A percentile compares a stretch with the other conserved stretches of the same genome.
Evolutionary conservation across 23 red algal genomes (phyloP).

Genomic region (Pyropia yezoensis): DNA sequence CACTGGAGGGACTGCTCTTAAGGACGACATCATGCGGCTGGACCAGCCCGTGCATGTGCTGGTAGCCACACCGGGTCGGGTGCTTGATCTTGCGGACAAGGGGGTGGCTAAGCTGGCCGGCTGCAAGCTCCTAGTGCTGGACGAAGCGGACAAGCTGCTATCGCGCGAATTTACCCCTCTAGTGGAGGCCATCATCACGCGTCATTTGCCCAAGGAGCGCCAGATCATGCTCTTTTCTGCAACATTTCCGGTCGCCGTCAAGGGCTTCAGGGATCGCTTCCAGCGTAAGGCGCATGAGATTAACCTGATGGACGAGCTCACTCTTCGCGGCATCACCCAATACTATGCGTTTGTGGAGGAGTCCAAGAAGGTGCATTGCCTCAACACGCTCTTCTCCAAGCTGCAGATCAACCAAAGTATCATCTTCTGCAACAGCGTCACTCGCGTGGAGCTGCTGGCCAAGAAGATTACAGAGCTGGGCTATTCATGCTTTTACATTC

Average conservation of each 20-base stretch:
- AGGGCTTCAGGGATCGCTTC: conserved; percentile 78
- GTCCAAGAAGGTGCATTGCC: conserved; percentile 82
- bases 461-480: conserved; percentile 96
- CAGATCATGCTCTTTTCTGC: conserved; percentile 95
- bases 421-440: conserved; percentile 99
- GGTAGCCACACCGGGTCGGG: conserved; percentile 83
- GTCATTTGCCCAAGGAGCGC: conserved; percentile 62
- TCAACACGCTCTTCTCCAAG: conserved; percentile 92
- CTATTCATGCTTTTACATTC: conserved; percentile 98
- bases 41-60: conserved; percentile 93
- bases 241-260: conserved; percentile 92
- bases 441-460: conserved; percentile 84
- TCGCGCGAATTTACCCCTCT: conserved; percentile 80
- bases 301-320: conserved; percentile 98
- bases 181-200: conserved; percentile 68
- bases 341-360: conserved; percentile 98
- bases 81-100: conserved; percentile 87
- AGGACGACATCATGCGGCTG: conserved; percentile 94
- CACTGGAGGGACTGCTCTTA: conserved; percentile 84
- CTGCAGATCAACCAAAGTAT: conserved; percentile 96
- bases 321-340: conserved; percentile 86
- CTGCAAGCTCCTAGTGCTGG: conserved; percentile 77
- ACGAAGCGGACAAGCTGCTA: conserved; percentile 95
- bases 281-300: conserved; percentile 86
- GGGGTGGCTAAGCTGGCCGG: conserved; percentile 67